Conservation (phyloP, 208 protist species). For the Trypanosoma avium region DNA sequence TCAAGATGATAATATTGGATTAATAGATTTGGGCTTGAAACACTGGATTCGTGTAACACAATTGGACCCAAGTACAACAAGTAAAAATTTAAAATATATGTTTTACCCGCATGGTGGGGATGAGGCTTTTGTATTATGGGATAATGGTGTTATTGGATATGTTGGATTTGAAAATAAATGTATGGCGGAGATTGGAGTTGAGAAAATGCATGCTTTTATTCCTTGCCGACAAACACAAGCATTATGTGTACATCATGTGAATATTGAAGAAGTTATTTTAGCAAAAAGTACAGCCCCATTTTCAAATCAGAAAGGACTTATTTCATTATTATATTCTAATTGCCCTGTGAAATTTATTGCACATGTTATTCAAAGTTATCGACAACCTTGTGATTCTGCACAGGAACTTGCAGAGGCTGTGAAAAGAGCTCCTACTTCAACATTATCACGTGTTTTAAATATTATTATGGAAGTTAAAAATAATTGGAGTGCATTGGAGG, state of each 20-base stretch:
- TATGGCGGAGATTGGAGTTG: constrained; percentile 62
- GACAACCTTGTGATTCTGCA: constrained; percentile 25
- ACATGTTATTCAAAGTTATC: constrained; percentile 20
- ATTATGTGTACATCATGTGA: constrained; percentile 38
- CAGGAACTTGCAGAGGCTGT: constrained; percentile 54
- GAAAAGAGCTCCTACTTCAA: constrained; percentile 33
- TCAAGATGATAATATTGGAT: constrained; percentile 14
- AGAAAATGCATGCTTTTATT: constrained; percentile 87
- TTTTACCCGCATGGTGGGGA: constrained; percentile 87
- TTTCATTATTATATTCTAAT: constrained; percentile 27
- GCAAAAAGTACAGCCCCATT: constrained; percentile 27
- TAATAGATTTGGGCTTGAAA: constrained; percentile 30
- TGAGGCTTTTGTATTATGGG: constrained; percentile 63
- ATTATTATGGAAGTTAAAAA: constrained; percentile 35
- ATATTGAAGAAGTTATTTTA: constrained; percentile 52
- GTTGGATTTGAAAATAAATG: constrained; percentile 72
- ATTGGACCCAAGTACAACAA: constrained; percentile 53
- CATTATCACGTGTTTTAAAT: constrained; percentile 42
- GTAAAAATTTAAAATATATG: constrained; percentile 56
- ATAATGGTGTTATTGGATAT: constrained; percentile 53
- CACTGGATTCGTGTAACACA: constrained; percentile 68
- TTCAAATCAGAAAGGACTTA: constrained; percentile 15
- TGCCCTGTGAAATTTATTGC: constrained; percentile 30
- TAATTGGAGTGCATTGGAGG: constrained; percentile 28
- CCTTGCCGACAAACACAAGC: constrained; percentile 71